phyloP scores from a whole-genome alignment of 768 basidiomycete species.

The Podaxis rugospora region DNA sequence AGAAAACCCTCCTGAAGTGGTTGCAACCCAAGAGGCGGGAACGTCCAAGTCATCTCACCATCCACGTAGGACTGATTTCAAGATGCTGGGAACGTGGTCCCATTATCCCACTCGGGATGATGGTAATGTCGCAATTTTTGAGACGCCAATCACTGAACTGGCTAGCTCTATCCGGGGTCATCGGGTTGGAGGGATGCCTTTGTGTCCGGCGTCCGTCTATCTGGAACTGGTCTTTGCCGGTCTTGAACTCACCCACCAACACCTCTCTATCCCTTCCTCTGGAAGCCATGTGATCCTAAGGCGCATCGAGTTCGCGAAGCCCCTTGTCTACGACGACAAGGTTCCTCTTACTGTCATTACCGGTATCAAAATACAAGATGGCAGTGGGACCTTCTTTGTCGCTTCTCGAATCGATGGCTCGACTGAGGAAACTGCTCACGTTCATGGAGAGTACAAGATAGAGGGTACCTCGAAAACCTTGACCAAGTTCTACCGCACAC shows the following conservation, averaged over 20 bases:
- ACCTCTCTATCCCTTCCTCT: slow-evolving; percentile 20
- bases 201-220: slow-evolving; percentile 68
- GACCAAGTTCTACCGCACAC: slow-evolving; percentile 32
- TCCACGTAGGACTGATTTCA: slow-evolving; percentile 6
- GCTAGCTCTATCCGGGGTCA: slow-evolving; percentile 50
- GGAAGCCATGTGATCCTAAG: slow-evolving; percentile 37
- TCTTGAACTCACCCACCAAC: slow-evolving; percentile 29
- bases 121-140: slow-evolving; percentile 39
- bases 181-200: slow-evolving; percentile 45
- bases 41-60: slow-evolving; percentile 3
- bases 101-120: slow-evolving; percentile 37
- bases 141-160: slow-evolving; percentile 45
- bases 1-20: slow-evolving; percentile 19
- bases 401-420: slow-evolving; percentile 30
- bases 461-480: slow-evolving; percentile 25
- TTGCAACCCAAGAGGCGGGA: neutral
- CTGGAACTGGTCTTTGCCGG: slow-evolving; percentile 51
- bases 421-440: slow-evolving; percentile 33
- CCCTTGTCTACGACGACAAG: slow-evolving; percentile 37
- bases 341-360: neutral
- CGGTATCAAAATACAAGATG: slow-evolving; percentile 30
- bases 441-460: slow-evolving; percentile 41
- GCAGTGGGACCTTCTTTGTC: slow-evolving; percentile 41
- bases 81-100: neutral
- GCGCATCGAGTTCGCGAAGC: slow-evolving; percentile 44